Conservation (phyloP, 176 grass and related monocot genomes). For the Oryza nivara region DNA sequence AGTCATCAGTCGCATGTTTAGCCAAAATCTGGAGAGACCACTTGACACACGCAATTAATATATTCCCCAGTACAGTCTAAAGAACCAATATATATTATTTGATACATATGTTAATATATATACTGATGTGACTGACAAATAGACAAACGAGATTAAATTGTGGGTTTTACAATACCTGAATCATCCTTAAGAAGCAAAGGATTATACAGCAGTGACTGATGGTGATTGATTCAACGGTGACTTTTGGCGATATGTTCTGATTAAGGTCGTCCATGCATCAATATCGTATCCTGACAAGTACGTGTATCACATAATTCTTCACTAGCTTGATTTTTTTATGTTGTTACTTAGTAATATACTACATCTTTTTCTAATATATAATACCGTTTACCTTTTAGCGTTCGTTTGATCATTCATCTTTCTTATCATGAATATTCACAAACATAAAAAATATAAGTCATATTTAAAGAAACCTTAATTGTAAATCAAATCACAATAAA, state of each 20-base stretch:
- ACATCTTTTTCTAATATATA: too few relatives aligned
- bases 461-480: too few relatives aligned
- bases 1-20: conserved; percentile 40
- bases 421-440: too few relatives aligned
- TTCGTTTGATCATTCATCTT: too few relatives aligned
- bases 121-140: conserved; percentile 41
- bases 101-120: not conserved
- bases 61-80: conserved; percentile 14
- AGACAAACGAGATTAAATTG: conserved; percentile 16
- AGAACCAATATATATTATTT: not conserved
- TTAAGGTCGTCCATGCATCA: not conserved
- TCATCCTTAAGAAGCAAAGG: not conserved
- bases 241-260: not conserved
- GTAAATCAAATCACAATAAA: too few relatives aligned
- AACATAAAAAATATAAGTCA: too few relatives aligned
- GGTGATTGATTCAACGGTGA: not conserved
- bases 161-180: not conserved
- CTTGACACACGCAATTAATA: conserved; percentile 27
- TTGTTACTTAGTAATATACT: too few relatives aligned
- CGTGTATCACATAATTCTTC: too few relatives aligned
- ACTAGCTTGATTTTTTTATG: too few relatives aligned
- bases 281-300: not conserved
- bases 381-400: too few relatives aligned
- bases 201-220: conserved; percentile 4
- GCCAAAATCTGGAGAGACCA: conserved; percentile 42